Percentiles rank a stretch among this genome's conserved stretches.
phyloP scores from a whole-genome alignment of 768 basidiomycete species.

The Tylopilus subfusipes region DNA sequence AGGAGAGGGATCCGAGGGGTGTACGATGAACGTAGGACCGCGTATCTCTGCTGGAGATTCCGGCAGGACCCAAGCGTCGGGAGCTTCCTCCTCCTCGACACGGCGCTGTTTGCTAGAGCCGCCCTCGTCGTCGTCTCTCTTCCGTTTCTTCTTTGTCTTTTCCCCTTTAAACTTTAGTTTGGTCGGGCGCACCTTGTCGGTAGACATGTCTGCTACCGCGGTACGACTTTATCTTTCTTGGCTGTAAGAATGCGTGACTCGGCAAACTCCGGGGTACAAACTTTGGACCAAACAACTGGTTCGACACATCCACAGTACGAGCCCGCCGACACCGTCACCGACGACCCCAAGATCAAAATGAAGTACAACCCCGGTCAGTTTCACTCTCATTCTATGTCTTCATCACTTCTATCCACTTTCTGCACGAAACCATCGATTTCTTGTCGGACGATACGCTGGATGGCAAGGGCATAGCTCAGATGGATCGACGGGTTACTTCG shows the following conservation, averaged over 20 bases:
- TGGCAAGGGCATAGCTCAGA: slow-evolving; percentile 41
- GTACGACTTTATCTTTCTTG: no score
- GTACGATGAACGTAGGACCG: slow-evolving; percentile 82
- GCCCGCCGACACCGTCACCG: slow-evolving; percentile 46
- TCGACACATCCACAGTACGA: slow-evolving; percentile 19
- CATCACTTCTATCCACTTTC: slow-evolving; percentile 17
- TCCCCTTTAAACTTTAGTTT: slow-evolving; percentile 91
- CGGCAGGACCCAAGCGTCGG: slow-evolving; percentile 78
- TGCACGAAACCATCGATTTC: slow-evolving; percentile 23
- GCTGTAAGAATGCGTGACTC: background rate
- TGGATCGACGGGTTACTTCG: slow-evolving; percentile 31
- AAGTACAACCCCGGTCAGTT: slow-evolving; percentile 84
- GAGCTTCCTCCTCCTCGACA: slow-evolving; percentile 57
- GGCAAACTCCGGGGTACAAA: slow-evolving; percentile 27
- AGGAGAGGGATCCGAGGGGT: slow-evolving; percentile 77
- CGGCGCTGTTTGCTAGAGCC: slow-evolving; percentile 44
- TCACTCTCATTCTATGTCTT: slow-evolving; percentile 16
- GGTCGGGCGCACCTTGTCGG: slow-evolving; percentile 57
- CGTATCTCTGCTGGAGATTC: slow-evolving; percentile 70
- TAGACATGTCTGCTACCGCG: slow-evolving; percentile 28
- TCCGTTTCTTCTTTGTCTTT: slow-evolving; percentile 79
- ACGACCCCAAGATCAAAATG: slow-evolving; percentile 69
- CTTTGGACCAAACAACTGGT: slow-evolving; percentile 37
- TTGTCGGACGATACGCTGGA: slow-evolving; percentile 50
- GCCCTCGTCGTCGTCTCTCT: slow-evolving; percentile 51